These are phyloP conservation scores for Boletus barrowsii DNA, from an alignment of 768 basidiomycete genomes.

Conservation along the genomic window DNA sequence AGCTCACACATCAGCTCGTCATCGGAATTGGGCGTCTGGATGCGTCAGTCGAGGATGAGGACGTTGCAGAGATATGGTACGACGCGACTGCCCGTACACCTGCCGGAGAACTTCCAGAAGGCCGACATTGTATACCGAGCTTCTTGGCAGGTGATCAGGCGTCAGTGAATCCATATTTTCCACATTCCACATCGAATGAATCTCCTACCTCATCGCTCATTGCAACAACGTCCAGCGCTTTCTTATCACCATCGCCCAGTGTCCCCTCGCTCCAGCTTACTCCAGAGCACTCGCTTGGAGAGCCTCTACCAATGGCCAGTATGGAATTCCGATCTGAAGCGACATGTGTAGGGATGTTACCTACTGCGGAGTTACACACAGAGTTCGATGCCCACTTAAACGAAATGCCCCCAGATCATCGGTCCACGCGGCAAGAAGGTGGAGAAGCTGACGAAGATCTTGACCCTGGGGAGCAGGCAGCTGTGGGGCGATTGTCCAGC, in stretches of 20 bases:
- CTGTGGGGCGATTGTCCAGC: slow-evolving; percentile 82
- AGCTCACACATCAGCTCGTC: slow-evolving; percentile 82
- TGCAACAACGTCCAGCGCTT: slow-evolving; percentile 17
- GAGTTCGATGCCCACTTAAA: slow-evolving; percentile 10
- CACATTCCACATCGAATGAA: slow-evolving; percentile 34
- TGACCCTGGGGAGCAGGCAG: slow-evolving; percentile 62
- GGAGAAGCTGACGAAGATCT: slow-evolving; percentile 38
- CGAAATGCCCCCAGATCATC: slow-evolving; percentile 16
- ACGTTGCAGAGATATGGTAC: slow-evolving; percentile 32
- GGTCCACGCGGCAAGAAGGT: slow-evolving; percentile 12
- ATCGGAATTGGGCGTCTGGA: slow-evolving; percentile 85
- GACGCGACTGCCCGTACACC: slow-evolving; percentile 32
- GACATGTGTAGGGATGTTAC: slow-evolving; percentile 2
- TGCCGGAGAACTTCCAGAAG: slow-evolving; percentile 25
- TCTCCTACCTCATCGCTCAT: slow-evolving; percentile 26
- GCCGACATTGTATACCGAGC: slow-evolving; percentile 13
- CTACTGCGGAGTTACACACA: slow-evolving; percentile 3
- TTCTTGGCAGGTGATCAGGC: slow-evolving; percentile 7
- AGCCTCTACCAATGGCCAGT: slow-evolving; percentile 12
- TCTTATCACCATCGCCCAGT: slow-evolving; percentile 8
- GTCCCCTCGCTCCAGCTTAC: slow-evolving; percentile 16
- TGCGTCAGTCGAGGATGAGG: slow-evolving; percentile 33
- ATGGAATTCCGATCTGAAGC: slow-evolving; percentile 17
- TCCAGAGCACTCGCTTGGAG: slow-evolving; percentile 12
- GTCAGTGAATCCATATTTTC: slow-evolving; percentile 53